Evolutionary conservation across 2,329 filamentous ascomycete species (phyloP).

Genomic region (Setomelanomma holmii): DNA sequence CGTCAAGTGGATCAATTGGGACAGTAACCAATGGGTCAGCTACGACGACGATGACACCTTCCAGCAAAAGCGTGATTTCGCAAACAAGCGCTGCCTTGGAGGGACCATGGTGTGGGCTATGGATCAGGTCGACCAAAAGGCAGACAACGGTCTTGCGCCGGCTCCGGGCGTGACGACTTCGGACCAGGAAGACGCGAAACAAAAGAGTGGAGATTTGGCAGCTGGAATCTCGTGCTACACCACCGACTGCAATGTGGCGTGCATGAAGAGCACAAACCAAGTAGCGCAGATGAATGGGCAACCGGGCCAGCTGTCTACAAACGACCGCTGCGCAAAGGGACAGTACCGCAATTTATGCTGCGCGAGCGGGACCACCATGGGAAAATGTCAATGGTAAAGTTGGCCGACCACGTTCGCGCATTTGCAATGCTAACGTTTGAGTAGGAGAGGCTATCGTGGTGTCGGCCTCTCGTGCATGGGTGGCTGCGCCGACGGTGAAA

Average conservation of each 20-base stretch:
- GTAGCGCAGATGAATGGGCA: slow-evolving; percentile 5
- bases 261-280: slow-evolving; percentile 15
- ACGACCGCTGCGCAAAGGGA: not conserved
- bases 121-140: not conserved
- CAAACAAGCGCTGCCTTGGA: slow-evolving; percentile 15
- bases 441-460: slow-evolving; percentile 8
- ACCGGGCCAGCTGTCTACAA: not conserved
- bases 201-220: not conserved
- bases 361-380: slow-evolving; percentile 4
- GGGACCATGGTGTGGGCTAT: not conserved
- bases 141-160: not conserved
- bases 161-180: not conserved
- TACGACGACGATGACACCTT: slow-evolving; percentile 49
- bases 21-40: slow-evolving; percentile 32
- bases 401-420: no score
- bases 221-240: slow-evolving; percentile 6
- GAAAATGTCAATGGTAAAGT: slow-evolving; percentile 7
- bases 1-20: slow-evolving; percentile 24
- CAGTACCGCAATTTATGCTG: slow-evolving; percentile 4
- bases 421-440: no score
- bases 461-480: slow-evolving; percentile 1
- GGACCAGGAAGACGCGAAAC: not conserved
- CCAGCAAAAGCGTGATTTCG: slow-evolving; percentile 57
- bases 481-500: slow-evolving; percentile 32
- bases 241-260: slow-evolving; percentile 4